phyloP scores from a whole-genome alignment of 2,329 filamentous ascomycete species.

The Diaporthe vexans region DNA sequence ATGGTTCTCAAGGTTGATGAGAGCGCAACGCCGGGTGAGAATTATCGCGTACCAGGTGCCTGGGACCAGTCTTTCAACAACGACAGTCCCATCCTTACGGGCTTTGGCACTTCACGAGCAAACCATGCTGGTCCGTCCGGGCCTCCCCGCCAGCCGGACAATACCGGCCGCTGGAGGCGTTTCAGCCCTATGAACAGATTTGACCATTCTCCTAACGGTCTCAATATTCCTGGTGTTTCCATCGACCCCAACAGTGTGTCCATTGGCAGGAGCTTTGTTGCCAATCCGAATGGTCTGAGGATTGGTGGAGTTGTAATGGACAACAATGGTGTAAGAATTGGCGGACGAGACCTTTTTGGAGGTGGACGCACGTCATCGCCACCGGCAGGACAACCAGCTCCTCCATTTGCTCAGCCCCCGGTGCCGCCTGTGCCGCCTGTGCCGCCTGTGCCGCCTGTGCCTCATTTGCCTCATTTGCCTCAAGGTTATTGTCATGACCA shows the following conservation, averaged over 20 bases:
- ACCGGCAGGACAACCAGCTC: not conserved
- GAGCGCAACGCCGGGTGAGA: conserved; percentile 35
- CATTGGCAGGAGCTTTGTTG: conserved; percentile 59
- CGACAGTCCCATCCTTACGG: conserved; percentile 26
- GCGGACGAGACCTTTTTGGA: conserved; percentile 34
- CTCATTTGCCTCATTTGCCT: not conserved
- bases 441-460: conserved; percentile 26
- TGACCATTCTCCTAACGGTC: conserved; percentile 43
- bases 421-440: conserved; percentile 16
- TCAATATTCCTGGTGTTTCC: conserved; percentile 56
- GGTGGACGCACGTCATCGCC: conserved; percentile 2
- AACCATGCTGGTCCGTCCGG: conserved; percentile 28
- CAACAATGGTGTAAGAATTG: conserved; percentile 53
- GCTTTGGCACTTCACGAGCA: not conserved
- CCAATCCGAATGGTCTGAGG: conserved; percentile 60
- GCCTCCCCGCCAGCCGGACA: conserved; percentile 33
- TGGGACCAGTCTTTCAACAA: conserved; percentile 51
- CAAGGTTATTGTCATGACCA: conserved; percentile 2
- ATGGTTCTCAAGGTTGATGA: conserved; percentile 56
- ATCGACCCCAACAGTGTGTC: conserved; percentile 60
- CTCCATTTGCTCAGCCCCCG: conserved; percentile 9
- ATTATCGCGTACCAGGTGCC: conserved; percentile 50
- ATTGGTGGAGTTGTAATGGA: conserved; percentile 61
- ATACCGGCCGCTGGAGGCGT: conserved; percentile 37
- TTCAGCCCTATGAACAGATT: conserved; percentile 43